These are phyloP conservation scores for Emydomyces testavorans DNA, from an alignment of 2,329 filamentous ascomycete species.

Conservation along the genomic window DNA sequence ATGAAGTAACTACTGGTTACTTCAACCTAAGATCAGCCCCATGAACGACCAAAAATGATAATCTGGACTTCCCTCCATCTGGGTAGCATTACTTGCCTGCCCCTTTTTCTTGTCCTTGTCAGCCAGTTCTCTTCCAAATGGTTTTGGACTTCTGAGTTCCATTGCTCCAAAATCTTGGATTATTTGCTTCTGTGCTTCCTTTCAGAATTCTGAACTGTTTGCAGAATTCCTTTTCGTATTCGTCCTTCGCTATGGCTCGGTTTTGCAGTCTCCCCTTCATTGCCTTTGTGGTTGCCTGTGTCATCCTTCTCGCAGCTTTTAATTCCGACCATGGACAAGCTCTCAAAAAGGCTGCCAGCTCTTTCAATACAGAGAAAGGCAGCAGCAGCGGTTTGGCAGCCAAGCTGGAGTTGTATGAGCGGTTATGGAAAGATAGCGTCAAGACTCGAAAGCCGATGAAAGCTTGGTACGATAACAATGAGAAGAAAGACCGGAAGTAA, in stretches of 20 bases:
- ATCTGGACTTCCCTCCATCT: neutral
- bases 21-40: neutral
- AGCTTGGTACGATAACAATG: neutral
- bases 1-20: neutral
- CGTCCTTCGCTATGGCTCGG: constrained; percentile 2
- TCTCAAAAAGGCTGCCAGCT: constrained; percentile 5
- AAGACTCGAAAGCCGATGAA: constrained; percentile 7
- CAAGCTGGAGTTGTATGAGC: constrained; percentile 8
- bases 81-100: neutral
- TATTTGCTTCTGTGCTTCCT: neutral
- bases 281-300: constrained; percentile 2
- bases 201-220: neutral
- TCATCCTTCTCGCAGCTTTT: constrained; percentile 8
- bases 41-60: neutral
- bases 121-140: neutral
- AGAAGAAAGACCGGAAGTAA: constrained; percentile 3
- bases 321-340: constrained; percentile 3
- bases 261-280: constrained; percentile 4
- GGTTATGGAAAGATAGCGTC: constrained; percentile 7
- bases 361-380: neutral
- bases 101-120: neutral
- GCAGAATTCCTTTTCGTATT: neutral
- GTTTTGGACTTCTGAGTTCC: neutral
- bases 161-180: neutral
- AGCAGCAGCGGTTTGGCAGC: neutral